Percentiles rank a stretch among this genome's conserved stretches.
These are phyloP conservation scores for Colletotrichum neosansevieriae DNA, from an alignment of 2,329 filamentous ascomycete genomes.

Conservation along the genomic window DNA sequence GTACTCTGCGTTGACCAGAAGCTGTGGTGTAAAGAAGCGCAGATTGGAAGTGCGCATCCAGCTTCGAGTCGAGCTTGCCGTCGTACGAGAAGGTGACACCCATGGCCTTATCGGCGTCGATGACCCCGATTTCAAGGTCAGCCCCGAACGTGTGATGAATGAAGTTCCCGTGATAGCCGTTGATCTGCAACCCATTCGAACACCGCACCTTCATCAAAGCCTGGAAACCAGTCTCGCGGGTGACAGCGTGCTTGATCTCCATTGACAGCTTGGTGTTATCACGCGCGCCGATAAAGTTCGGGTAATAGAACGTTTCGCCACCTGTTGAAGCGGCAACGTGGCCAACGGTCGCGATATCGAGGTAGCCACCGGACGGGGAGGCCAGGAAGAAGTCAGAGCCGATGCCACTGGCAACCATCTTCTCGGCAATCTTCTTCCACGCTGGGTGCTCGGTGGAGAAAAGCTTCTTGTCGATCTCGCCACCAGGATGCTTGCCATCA, in stretches of 20 bases:
- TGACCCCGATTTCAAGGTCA: conserved; percentile 91
- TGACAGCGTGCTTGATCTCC: conserved; percentile 88
- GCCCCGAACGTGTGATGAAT: conserved; percentile 95
- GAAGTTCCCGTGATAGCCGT: conserved; percentile 96
- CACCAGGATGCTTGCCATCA: conserved; percentile 85
- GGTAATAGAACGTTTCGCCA: conserved; percentile 96
- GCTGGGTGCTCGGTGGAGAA: conserved; percentile 89
- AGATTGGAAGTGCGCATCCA: conserved; percentile 97
- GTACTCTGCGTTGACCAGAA: conserved; percentile 86
- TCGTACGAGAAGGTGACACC: conserved; percentile 94
- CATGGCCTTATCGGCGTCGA: conserved; percentile 94
- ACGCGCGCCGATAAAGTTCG: conserved; percentile 90
- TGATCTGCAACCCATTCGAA: conserved; percentile 94
- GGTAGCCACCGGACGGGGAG: conserved; percentile 88
- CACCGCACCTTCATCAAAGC: conserved; percentile 98
- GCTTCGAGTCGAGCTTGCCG: conserved; percentile 94
- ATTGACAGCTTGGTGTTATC: conserved; percentile 86
- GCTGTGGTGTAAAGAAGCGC: conserved; percentile 95
- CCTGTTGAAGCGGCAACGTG: conserved; percentile 90
- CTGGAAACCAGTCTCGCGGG: conserved; percentile 92
- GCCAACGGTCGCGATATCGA: conserved; percentile 93
- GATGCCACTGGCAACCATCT: conserved; percentile 87
- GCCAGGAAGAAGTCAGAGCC: conserved; percentile 96
- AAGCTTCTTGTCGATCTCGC: conserved; percentile 92
- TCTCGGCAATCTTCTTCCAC: conserved; percentile 88